Percentiles rank a stretch among this genome's conserved stretches.
Conservation (phyloP, 768 basidiomycete species). For the Suillus paluster region DNA sequence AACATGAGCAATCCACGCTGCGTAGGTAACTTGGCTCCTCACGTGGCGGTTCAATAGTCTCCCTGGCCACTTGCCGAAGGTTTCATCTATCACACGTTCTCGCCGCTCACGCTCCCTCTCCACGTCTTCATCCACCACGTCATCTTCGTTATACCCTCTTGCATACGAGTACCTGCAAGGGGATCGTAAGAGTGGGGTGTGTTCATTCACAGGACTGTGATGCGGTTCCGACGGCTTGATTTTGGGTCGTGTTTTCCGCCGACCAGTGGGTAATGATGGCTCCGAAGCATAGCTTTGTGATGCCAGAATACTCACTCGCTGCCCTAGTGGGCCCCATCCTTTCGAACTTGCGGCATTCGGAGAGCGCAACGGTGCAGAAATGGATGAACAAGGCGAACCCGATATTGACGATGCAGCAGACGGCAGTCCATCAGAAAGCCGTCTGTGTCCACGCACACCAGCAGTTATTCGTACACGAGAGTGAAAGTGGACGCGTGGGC, state of each 20-base stretch:
- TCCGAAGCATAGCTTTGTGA: constrained; percentile 14
- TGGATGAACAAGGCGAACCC: constrained; percentile 76
- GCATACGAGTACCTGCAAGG: constrained; percentile 24
- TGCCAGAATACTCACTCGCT: constrained; percentile 48
- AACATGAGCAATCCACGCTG: constrained; percentile 6
- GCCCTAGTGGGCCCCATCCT: constrained; percentile 66
- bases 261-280: constrained; percentile 17
- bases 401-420: constrained; percentile 48
- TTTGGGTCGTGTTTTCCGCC: constrained; percentile 16
- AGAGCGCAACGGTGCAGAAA: constrained; percentile 78
- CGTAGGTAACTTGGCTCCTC: constrained; percentile 29
- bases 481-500: constrained; percentile 61
- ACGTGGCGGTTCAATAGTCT: constrained; percentile 74
- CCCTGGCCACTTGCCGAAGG: constrained; percentile 70
- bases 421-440: constrained; percentile 26
- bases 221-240: constrained; percentile 4
- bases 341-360: constrained; percentile 52
- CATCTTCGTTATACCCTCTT: constrained; percentile 27
- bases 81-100: constrained; percentile 50
- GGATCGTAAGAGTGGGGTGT: constrained; percentile 42
- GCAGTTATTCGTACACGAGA: constrained; percentile 81
- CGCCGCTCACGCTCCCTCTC: constrained; percentile 44
- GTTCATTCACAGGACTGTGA: constrained; percentile 36
- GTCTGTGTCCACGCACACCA: constrained; percentile 57
- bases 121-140: constrained; percentile 28